These are phyloP conservation scores for Gamsiella multidivaricata DNA, from an alignment of 192 early-diverging fungal species.

Conservation along the genomic window DNA sequence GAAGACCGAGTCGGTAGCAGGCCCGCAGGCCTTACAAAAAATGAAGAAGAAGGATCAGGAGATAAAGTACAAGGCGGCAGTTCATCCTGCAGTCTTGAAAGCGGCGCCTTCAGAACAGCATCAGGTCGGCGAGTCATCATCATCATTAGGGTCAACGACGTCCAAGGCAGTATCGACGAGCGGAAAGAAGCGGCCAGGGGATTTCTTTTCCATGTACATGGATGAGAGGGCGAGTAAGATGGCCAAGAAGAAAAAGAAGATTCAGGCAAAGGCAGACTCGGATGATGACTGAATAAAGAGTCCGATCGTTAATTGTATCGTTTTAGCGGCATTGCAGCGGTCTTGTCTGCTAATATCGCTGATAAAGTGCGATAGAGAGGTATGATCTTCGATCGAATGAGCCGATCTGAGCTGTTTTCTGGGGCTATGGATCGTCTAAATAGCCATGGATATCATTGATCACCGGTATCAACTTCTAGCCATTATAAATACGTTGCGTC, in stretches of 20 bases:
- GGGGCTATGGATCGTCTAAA: no score
- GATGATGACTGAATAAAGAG: conserved; percentile 29
- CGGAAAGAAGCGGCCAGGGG: conserved; percentile 42
- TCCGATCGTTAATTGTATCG: no score
- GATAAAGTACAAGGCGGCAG: conserved; percentile 26
- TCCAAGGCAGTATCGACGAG: background rate
- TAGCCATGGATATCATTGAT: no score
- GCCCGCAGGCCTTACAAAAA: no score
- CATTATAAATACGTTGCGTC: no score
- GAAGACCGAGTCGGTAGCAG: no score
- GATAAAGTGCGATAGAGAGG: conserved; percentile 5
- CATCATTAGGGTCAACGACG: no score
- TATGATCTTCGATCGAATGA: background rate
- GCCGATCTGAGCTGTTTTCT: no score
- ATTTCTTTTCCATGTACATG: conserved; percentile 64
- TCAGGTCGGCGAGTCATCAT: background rate
- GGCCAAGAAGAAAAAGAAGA: conserved; percentile 61
- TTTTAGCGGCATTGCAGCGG: no score
- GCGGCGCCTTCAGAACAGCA: background rate
- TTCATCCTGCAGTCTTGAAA: conserved; percentile 36
- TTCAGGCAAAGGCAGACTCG: conserved; percentile 19
- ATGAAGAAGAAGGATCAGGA: conserved; percentile 13
- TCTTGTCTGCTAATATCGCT: background rate
- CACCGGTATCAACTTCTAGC: no score
- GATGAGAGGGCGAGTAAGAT: conserved; percentile 58